These are phyloP conservation scores for Ascodesmis nigricans DNA, from an alignment of 495 filamentous ascomycete genomes.

Conservation along the genomic window DNA sequence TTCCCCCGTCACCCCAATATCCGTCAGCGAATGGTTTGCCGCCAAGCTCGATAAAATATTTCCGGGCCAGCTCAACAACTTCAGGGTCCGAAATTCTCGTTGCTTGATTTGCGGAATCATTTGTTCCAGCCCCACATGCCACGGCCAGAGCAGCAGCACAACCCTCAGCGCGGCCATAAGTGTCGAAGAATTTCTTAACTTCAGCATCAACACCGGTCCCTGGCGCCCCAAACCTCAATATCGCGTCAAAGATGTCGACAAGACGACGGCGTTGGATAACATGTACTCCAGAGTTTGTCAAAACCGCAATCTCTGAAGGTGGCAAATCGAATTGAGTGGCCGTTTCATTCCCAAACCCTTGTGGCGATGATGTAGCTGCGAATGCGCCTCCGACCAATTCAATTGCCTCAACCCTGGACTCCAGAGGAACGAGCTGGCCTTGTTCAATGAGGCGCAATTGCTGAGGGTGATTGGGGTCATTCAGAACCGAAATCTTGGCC, in stretches of 20 bases:
- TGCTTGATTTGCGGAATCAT: constrained; percentile 34
- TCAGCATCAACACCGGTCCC: constrained; percentile 50
- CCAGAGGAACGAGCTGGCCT: constrained; percentile 49
- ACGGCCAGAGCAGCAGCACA: constrained; percentile 82
- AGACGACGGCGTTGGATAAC: constrained; percentile 60
- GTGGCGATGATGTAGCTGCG: constrained; percentile 40
- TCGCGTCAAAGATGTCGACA: constrained; percentile 77
- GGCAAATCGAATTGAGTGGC: constrained; percentile 78
- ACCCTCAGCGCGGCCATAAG: constrained; percentile 68
- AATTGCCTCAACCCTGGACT: constrained; percentile 48
- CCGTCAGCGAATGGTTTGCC: constrained; percentile 43
- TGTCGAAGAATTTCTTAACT: constrained; percentile 53
- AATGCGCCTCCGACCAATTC: constrained; percentile 51
- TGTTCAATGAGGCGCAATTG: constrained; percentile 35
- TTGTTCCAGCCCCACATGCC: constrained; percentile 58
- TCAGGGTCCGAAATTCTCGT: constrained; percentile 53
- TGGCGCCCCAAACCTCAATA: constrained; percentile 40
- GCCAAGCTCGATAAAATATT: constrained; percentile 72
- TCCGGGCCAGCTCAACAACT: constrained; percentile 60
- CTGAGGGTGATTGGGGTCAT: constrained; percentile 30
- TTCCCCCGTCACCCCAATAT: constrained; percentile 17
- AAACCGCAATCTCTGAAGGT: constrained; percentile 60
- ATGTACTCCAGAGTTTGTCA: constrained; percentile 77
- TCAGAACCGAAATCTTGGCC: constrained; percentile 45
- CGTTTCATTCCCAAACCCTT: constrained; percentile 84